Percentiles rank a stretch among this genome's conserved stretches.
These are phyloP conservation scores for Cornus florida DNA, from an alignment of 148 eudicot species.

Conservation along the genomic window DNA sequence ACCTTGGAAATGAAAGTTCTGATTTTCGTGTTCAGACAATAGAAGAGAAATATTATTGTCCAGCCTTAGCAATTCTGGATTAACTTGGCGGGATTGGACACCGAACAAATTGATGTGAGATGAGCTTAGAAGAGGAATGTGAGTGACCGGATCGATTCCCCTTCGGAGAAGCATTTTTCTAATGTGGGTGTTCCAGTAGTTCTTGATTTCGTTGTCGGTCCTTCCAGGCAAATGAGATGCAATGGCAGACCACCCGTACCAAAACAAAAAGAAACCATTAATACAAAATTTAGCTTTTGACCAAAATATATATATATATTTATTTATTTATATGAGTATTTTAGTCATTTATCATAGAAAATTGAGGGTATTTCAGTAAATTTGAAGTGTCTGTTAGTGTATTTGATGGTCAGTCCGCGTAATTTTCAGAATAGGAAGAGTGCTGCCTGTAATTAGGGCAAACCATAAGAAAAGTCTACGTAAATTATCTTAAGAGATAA, in stretches of 20 bases:
- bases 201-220: slow-evolving; percentile 92
- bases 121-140: slow-evolving; percentile 64
- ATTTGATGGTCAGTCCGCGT: too few relatives aligned
- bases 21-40: slow-evolving; percentile 45
- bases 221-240: slow-evolving; percentile 92
- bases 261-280: too few relatives aligned
- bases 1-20: slow-evolving; percentile 29
- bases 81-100: slow-evolving; percentile 42
- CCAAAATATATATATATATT: too few relatives aligned
- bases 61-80: slow-evolving; percentile 62
- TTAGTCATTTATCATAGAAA: too few relatives aligned
- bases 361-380: too few relatives aligned
- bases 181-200: slow-evolving; percentile 97
- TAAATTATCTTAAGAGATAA: too few relatives aligned
- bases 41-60: slow-evolving; percentile 44
- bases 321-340: too few relatives aligned
- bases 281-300: background rate
- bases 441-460: too few relatives aligned
- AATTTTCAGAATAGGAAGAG: too few relatives aligned
- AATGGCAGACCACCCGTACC: slow-evolving; percentile 85
- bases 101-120: slow-evolving; percentile 61
- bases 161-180: slow-evolving; percentile 74
- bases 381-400: too few relatives aligned
- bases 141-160: slow-evolving; percentile 97
- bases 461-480: too few relatives aligned